Percentiles rank a stretch among this genome's conserved stretches.
Conservation (phyloP, 208 protist species). For the Leishmania amazonensis region DNA sequence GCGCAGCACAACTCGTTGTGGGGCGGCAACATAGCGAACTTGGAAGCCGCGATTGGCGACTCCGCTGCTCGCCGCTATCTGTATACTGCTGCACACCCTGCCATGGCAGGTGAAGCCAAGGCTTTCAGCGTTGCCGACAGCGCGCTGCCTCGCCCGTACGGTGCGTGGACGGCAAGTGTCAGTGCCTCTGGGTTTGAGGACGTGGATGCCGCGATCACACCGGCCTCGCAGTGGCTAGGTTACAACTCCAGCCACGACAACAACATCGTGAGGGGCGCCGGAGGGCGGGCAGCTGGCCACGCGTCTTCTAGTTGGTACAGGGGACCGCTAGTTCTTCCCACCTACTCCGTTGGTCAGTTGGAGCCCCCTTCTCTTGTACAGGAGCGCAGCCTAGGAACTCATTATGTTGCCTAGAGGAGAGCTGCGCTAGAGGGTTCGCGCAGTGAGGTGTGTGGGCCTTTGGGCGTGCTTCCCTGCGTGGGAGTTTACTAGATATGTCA, state of each 20-base stretch:
- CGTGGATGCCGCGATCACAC: too few relatives aligned
- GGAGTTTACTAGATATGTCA: background rate
- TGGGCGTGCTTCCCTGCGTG: background rate
- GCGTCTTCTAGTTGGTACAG: background rate
- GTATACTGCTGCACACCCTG: background rate
- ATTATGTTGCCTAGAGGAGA: background rate
- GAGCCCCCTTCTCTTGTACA: background rate
- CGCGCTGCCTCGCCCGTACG: background rate
- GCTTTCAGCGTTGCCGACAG: background rate
- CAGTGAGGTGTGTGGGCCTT: background rate
- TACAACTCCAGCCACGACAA: background rate
- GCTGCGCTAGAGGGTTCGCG: background rate
- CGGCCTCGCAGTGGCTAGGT: background rate
- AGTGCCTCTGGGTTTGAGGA: background rate
- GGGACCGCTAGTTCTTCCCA: background rate
- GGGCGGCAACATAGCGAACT: background rate
- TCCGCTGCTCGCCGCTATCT: background rate
- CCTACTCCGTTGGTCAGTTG: background rate
- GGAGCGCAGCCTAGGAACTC: background rate
- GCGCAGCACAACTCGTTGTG: background rate
- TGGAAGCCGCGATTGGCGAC: background rate
- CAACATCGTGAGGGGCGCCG: background rate
- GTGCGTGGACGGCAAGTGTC: background rate
- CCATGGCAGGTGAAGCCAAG: background rate
- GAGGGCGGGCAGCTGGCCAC: background rate